Base-by-base conservation (phyloP, 1,139 yeast species). In the Yamadazyma sp. region DNA sequence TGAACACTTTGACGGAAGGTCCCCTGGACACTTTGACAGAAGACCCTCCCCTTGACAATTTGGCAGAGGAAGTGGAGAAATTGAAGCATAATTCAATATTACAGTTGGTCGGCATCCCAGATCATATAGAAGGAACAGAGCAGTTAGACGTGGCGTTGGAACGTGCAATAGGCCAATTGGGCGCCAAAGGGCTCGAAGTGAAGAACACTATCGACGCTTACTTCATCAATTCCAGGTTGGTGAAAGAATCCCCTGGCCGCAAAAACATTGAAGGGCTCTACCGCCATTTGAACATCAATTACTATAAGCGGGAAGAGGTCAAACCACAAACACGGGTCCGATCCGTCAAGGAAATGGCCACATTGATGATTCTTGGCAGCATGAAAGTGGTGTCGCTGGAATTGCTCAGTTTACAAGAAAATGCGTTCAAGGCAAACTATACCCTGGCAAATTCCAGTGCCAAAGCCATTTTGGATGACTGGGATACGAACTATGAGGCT, bases 71-170 rank as follows among this genome's bases (percentile, higher is more conserved):
- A n/a, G n/a, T n/a, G n/a, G n/a, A n/a, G n/a, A n/a, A n/a, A n/a
- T n/a, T n/a, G n/a, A n/a, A n/a, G n/a, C 44, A 45, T 48, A 25
- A 26, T 7, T 47, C 54, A 3, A 22, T 50, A 6, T 29, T 44
- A 4, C 49, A 50, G 20, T 17, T 46, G 11, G 43, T 45, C 10
- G 28, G 33, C 6, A 31, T 41, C 14, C 53, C 49, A 15, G 33
- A 26, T 8, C 20, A 38, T 3, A 51, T 73, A 2, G 42, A 50
- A 3, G 68, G 70, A 34, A 42, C 73, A 3, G 51, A 53, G 1
- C 82, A 78, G 46, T 58, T 77, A 27, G 79, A 75, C 39, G 62
- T 71, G 17, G 74, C 80, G 82, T 45, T 79, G 18, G 63, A 60
- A 3, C 83, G 80, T 46, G 54, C 80, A 25, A 53, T 57, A 15